Evolutionary conservation across 164 flowering plant genomes (phyloP).

Genomic region (Magnolia sinica): DNA sequence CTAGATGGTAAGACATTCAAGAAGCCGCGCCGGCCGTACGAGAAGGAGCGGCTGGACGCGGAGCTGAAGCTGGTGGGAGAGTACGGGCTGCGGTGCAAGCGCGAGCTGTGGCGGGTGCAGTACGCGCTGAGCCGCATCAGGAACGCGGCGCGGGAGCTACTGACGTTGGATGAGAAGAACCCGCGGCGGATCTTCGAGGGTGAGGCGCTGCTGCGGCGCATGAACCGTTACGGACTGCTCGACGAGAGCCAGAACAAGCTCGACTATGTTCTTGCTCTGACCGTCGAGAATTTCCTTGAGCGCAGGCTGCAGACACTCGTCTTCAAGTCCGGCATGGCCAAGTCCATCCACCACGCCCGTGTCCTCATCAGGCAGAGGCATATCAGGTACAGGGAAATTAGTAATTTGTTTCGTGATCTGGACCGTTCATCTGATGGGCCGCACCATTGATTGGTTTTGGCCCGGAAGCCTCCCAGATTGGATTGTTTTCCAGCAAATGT

Average conservation of each 20-base stretch:
- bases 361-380: conserved; percentile 63
- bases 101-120: conserved; percentile 72
- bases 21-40: conserved; percentile 65
- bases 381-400: conserved; percentile 32
- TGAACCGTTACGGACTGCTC: conserved; percentile 61
- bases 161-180: conserved; percentile 66
- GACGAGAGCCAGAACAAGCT: conserved; percentile 74
- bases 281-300: conserved; percentile 70
- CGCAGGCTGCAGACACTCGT: conserved; percentile 66
- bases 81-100: conserved; percentile 60
- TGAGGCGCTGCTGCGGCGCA: conserved; percentile 59
- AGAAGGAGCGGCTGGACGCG: conserved; percentile 65
- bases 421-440: too few species aligned
- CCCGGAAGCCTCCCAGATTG: too few species aligned
- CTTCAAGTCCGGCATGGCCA: conserved; percentile 67
- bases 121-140: conserved; percentile 62
- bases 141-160: conserved; percentile 53
- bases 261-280: conserved; percentile 64
- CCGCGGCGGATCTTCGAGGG: conserved; percentile 64
- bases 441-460: too few species aligned
- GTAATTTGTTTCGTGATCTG: too few species aligned
- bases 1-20: conserved; percentile 69
- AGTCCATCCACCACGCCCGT: conserved; percentile 67
- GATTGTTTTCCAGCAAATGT: too few species aligned
- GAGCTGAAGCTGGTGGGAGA: conserved; percentile 73